Percentiles rank a stretch among this genome's conserved stretches.
Conservation (phyloP, 176 grass and related monocot species). For the Oryza rufipogon region DNA sequence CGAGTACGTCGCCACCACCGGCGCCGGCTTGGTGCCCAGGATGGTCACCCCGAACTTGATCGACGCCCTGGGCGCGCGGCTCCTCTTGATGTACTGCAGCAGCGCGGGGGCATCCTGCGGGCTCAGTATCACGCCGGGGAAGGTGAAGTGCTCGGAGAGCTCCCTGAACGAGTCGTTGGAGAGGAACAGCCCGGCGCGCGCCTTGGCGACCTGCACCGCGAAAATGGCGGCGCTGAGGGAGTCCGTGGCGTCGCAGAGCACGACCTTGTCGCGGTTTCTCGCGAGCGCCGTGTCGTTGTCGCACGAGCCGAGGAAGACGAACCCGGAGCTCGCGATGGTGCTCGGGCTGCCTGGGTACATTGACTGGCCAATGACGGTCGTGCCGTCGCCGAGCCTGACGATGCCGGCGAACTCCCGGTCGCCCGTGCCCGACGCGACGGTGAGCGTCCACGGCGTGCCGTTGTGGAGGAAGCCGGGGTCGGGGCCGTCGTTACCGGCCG, state of each 20-base stretch:
- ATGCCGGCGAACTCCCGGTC: constrained; percentile 53
- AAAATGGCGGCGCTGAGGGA: constrained; percentile 28
- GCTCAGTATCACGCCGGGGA: constrained; percentile 63
- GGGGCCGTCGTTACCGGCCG: constrained; percentile 77
- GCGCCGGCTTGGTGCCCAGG: constrained; percentile 45
- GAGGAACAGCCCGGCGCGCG: constrained; percentile 52
- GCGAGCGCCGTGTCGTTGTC: constrained; percentile 48
- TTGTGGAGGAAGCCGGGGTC: constrained; percentile 61
- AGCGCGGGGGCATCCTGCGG: constrained; percentile 45
- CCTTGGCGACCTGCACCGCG: constrained; percentile 22
- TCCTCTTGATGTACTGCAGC: constrained; percentile 53
- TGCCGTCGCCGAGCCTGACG: constrained; percentile 54
- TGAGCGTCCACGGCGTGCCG: constrained; percentile 69
- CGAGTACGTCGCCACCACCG: constrained; percentile 58
- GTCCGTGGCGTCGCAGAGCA: constrained; percentile 53
- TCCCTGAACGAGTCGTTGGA: constrained; percentile 44
- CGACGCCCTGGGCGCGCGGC: constrained; percentile 43
- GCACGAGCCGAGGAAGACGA: constrained; percentile 59
- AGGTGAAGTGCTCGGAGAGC: constrained; percentile 42
- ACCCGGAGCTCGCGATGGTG: constrained; percentile 1
- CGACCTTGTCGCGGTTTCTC: constrained; percentile 45
- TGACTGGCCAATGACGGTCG: constrained; percentile 47
- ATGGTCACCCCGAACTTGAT: constrained; percentile 58
- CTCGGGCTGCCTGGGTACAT: constrained; percentile 54
- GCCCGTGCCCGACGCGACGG: constrained; percentile 56